Percentiles rank a stretch among this genome's conserved stretches.
phyloP scores from a whole-genome alignment of 805 yeast genomes.

The Lipomyces yamadae region DNA sequence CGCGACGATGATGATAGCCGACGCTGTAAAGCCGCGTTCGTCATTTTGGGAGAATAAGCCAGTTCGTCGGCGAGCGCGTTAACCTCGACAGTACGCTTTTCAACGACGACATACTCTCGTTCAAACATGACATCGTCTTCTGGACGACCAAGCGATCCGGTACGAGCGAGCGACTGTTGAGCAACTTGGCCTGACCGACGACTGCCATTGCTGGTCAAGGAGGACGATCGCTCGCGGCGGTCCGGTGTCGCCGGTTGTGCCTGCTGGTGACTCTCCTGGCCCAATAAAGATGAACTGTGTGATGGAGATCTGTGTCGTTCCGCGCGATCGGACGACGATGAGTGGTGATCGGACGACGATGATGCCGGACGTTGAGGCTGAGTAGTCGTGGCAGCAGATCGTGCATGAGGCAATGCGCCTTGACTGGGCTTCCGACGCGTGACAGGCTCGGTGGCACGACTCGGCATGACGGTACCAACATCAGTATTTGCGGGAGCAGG shows the following conservation, averaged over 20 bases:
- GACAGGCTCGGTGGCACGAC: neutral
- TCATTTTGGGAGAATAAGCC: slow-evolving; percentile 47
- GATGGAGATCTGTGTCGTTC: neutral
- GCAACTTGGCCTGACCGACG: neutral
- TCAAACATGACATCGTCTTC: slow-evolving; percentile 52
- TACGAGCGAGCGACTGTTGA: slow-evolving; percentile 5
- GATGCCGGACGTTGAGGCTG: neutral
- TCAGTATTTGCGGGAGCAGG: slow-evolving; percentile 10
- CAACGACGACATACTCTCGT: slow-evolving; percentile 91
- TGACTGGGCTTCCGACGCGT: slow-evolving; percentile 7
- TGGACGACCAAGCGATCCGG: slow-evolving; percentile 27
- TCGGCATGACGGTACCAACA: neutral
- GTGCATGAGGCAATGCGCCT: neutral
- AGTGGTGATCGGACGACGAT: neutral
- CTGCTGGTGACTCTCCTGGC: neutral
- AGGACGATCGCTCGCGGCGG: neutral
- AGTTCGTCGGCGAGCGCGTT: slow-evolving; percentile 94
- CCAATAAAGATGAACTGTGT: neutral
- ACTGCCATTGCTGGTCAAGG: neutral
- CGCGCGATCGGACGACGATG: neutral
- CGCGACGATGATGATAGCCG: slow-evolving; percentile 27
- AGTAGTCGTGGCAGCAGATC: neutral
- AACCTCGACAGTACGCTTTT: slow-evolving; percentile 91
- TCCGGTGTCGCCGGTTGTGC: neutral
- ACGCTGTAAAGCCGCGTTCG: slow-evolving; percentile 18